Conservation (phyloP, 176 grass and related monocot species). For the Phyllostachys edulis region DNA sequence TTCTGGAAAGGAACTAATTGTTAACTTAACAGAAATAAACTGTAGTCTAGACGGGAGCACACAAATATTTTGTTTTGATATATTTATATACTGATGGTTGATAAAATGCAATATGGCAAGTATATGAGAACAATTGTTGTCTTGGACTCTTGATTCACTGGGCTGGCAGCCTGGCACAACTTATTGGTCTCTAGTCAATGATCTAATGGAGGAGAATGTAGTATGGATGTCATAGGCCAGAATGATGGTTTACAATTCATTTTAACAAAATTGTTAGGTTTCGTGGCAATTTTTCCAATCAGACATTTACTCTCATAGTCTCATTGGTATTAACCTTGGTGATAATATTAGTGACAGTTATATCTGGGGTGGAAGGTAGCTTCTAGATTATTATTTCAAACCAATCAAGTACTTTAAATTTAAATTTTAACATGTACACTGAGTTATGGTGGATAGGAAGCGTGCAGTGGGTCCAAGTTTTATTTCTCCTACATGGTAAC, state of each 20-base stretch:
- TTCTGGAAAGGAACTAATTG: background rate
- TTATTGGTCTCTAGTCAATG: background rate
- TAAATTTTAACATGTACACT: background rate
- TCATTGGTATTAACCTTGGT: background rate
- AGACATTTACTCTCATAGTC: background rate
- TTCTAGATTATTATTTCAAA: background rate
- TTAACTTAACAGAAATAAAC: conserved; percentile 22
- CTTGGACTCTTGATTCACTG: background rate
- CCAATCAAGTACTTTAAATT: background rate
- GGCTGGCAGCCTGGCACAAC: background rate
- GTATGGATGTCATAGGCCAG: background rate
- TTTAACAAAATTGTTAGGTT: background rate
- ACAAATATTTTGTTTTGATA: conserved; percentile 9
- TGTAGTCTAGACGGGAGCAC: background rate
- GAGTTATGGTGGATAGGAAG: background rate
- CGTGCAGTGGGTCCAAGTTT: background rate
- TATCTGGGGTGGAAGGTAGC: background rate
- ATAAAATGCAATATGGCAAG: background rate
- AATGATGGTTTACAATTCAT: background rate
- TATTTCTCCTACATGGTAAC: background rate
- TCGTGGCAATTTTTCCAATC: background rate
- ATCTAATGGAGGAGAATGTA: background rate
- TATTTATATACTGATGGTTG: background rate
- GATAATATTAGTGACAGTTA: background rate
- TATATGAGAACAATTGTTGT: background rate